These are phyloP conservation scores for Malassezia slooffiae DNA, from an alignment of 1,284 basidiomycete species.

Conservation along the genomic window DNA sequence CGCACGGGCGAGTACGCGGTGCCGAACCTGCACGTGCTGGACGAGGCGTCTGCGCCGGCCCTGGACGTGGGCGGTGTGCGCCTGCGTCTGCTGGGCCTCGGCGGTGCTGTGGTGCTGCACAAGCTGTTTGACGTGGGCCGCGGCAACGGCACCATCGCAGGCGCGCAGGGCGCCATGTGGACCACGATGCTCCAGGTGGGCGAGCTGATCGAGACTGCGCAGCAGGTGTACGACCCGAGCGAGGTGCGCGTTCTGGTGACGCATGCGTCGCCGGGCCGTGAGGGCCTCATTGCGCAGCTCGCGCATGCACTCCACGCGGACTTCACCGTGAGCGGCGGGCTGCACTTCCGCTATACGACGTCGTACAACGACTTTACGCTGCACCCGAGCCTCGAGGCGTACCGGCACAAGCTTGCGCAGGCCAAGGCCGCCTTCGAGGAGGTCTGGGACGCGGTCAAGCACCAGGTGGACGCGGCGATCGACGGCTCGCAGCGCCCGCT, in stretches of 20 bases:
- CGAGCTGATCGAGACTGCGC: conserved; percentile 91
- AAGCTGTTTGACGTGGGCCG: conserved; percentile 97
- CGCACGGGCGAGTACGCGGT: conserved; percentile 69
- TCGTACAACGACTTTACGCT: conserved; percentile 96
- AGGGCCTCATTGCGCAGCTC: conserved; percentile 83
- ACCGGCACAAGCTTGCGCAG: conserved; percentile 65
- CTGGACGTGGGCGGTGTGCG: conserved; percentile 87
- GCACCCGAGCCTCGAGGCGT: conserved; percentile 76
- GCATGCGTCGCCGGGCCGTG: conserved; percentile 81
- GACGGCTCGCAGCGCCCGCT: conserved; percentile 80
- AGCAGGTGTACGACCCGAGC: conserved; percentile 71
- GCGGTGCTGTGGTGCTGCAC: conserved; percentile 87
- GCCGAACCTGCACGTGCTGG: conserved; percentile 67
- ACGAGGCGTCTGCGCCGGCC: conserved; percentile 82
- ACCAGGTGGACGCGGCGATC: conserved; percentile 79
- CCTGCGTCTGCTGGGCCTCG: conserved; percentile 81
- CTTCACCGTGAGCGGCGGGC: conserved; percentile 80
- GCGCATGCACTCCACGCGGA: conserved; percentile 84
- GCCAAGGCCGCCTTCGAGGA: conserved; percentile 76
- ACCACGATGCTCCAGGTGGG: conserved; percentile 93
- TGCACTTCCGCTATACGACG: conserved; percentile 92
- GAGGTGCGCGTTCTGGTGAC: conserved; percentile 89
- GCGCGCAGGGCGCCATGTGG: conserved; percentile 98
- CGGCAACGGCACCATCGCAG: conserved; percentile 86
- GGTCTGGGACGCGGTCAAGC: conserved; percentile 86